A percentile compares a stretch with the other conserved stretches of the same genome.
Evolutionary conservation across 2,329 filamentous ascomycete species (phyloP).

Genomic region (Talaromyces rugulosus): DNA sequence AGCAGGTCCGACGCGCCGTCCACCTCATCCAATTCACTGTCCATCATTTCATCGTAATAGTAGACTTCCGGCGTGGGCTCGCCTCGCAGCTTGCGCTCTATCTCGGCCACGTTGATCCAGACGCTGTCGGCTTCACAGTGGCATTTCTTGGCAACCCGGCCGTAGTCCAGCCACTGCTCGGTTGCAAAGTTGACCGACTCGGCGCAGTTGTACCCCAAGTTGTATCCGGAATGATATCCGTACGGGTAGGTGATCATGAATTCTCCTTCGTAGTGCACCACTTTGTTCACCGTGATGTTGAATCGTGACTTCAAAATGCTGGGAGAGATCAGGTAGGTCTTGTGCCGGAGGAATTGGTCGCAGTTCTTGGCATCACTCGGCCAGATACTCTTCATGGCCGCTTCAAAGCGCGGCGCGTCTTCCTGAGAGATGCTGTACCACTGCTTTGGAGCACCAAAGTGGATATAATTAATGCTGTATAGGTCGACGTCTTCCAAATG

Average conservation of each 20-base stretch:
- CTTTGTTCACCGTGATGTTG: constrained; percentile 92
- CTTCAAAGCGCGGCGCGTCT: constrained; percentile 87
- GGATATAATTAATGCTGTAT: constrained; percentile 99
- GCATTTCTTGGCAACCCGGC: constrained; percentile 92
- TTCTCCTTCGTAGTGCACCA: constrained; percentile 92
- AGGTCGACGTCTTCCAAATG: constrained; percentile 97
- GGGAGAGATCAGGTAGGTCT: constrained; percentile 94
- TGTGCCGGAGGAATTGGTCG: constrained; percentile 93
- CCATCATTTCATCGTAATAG: constrained; percentile 44
- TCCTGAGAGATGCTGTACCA: constrained; percentile 99
- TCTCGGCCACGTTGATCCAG: constrained; percentile 95
- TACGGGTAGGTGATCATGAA: constrained; percentile 99
- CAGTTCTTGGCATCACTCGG: constrained; percentile 92
- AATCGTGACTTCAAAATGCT: constrained; percentile 81
- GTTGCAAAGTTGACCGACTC: constrained; percentile 98
- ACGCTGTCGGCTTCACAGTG: constrained; percentile 96
- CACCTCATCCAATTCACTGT: constrained; percentile 61
- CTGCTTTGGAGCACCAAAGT: constrained; percentile 97
- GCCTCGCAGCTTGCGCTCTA: constrained; percentile 87
- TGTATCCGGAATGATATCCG: constrained; percentile 97
- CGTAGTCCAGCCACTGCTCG: constrained; percentile 91
- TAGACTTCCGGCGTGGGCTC: constrained; percentile 58
- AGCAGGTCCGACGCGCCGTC: constrained; percentile 66
- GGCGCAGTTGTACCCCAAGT: constrained; percentile 96
- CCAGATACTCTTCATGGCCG: constrained; percentile 94